These are phyloP conservation scores for Zasmidium citrigriseum DNA, from an alignment of 2,329 filamentous ascomycete genomes.

Conservation along the genomic window DNA sequence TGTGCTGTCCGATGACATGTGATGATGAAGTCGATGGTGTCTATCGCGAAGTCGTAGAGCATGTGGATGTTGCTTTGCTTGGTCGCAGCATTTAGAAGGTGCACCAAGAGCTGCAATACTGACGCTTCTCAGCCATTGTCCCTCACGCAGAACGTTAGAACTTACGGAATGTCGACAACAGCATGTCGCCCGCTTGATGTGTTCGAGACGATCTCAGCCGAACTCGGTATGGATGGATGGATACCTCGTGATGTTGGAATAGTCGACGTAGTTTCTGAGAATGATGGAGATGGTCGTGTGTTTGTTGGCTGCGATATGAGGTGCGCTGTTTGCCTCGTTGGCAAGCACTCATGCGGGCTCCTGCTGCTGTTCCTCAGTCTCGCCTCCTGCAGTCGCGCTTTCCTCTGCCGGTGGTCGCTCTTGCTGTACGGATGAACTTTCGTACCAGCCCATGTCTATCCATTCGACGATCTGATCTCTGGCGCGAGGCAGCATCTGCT, in stretches of 20 bases:
- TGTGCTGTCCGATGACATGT: not conserved
- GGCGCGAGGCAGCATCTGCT: conserved; percentile 65
- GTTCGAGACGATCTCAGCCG: too few relatives aligned
- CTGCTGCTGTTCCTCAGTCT: not conserved
- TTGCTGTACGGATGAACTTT: conserved; percentile 16
- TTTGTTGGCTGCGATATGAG: too few relatives aligned
- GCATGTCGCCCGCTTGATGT: too few relatives aligned
- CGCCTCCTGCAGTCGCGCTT: conserved; percentile 1
- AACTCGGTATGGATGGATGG: too few relatives aligned
- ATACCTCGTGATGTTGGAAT: too few relatives aligned
- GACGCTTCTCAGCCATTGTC: not conserved
- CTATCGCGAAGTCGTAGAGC: not conserved
- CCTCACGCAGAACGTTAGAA: too few relatives aligned
- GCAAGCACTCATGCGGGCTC: not conserved
- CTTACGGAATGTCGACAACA: too few relatives aligned
- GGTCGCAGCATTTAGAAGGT: not conserved
- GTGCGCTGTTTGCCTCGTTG: not conserved
- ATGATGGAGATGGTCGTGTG: too few relatives aligned
- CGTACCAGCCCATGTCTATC: conserved; percentile 42
- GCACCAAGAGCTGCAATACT: not conserved
- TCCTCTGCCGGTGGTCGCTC: not conserved
- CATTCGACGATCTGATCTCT: conserved; percentile 66
- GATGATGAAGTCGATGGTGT: not conserved
- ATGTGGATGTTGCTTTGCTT: not conserved
- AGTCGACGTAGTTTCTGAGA: too few relatives aligned